Base-by-base conservation (phyloP, 139 green algal species). In the Chlamydomonas sp. region DNA sequence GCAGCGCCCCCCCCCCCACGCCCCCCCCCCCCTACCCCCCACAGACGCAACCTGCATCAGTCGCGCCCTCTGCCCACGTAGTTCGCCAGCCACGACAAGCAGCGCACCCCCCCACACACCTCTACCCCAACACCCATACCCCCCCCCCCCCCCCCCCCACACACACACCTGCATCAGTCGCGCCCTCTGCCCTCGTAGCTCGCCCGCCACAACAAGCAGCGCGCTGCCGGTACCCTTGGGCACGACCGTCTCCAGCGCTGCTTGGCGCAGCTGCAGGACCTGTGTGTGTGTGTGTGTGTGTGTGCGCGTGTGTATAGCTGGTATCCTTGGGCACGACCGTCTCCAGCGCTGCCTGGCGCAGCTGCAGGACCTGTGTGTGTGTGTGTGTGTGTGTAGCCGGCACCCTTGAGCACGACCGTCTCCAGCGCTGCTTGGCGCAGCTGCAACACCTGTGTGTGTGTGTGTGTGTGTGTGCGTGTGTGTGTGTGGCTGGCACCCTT, bases 231-330 rank as follows among this genome's bases (percentile, higher is more conserved):
- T 68, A 1, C 67, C 72, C 26, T 78, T 84, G 24, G 89, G 89
- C 26, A 95, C 77, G 43, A 92, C 85, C 13, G 89, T 95, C 81
- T 95, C 89, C 43, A 95, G 69, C 48, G 76, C 61, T 0, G 61
- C 65, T 67, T 94, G 75, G 1, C 58, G 54, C 37, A 91, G 29
- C 67, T 81, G 74, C 69, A 74, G n/a, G n/a, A n/a, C n/a, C n/a
- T n/a, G n/a, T n/a, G n/a, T n/a, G n/a, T n/a, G n/a, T n/a, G n/a
- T n/a, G n/a, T n/a, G n/a, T n/a, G n/a, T n/a, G n/a, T n/a, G n/a
- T n/a, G n/a, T n/a, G n/a, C n/a, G n/a, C n/a, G n/a, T n/a, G n/a
- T n/a, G n/a, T n/a, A n/a, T n/a, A n/a, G 35, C 89, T 87, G 35
- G 83, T 68, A 1, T 69, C 72, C 26, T 78, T 84, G 24, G 89